phyloP scores from a whole-genome alignment of 495 filamentous ascomycete species.

The Acidiella bohemica region DNA sequence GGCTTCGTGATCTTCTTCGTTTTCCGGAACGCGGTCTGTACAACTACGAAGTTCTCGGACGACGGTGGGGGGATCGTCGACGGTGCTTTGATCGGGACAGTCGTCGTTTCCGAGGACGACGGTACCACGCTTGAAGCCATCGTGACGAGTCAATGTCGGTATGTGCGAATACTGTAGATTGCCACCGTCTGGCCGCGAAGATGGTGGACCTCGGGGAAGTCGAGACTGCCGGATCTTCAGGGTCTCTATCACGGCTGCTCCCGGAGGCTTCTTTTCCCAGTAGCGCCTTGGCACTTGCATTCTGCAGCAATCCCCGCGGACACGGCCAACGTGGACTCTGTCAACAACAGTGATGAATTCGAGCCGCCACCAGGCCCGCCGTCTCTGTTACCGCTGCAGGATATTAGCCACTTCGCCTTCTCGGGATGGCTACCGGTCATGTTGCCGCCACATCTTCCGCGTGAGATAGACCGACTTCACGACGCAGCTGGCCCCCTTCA shows the following conservation, averaged over 20 bases:
- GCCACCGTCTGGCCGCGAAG: no score
- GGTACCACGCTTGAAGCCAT: background rate
- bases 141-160: background rate
- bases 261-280: background rate
- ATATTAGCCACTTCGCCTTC: conserved; percentile 5
- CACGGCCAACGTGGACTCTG: background rate
- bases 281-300: background rate
- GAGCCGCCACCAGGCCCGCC: conserved; percentile 10
- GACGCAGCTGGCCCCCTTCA: conserved; percentile 1
- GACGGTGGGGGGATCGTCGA: background rate
- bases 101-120: background rate
- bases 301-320: background rate
- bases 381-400: conserved; percentile 4
- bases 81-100: background rate
- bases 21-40: conserved; percentile 1
- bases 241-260: no score
- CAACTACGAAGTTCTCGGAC: conserved; percentile 1
- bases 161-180: background rate
- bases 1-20: background rate
- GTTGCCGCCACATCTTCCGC: background rate
- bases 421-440: conserved; percentile 13
- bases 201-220: no score
- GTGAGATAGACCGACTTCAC: background rate
- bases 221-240: no score
- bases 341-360: background rate